Evolutionary conservation across 2,329 filamentous ascomycete species (phyloP).

Genomic region (Fusarium sacchari): DNA sequence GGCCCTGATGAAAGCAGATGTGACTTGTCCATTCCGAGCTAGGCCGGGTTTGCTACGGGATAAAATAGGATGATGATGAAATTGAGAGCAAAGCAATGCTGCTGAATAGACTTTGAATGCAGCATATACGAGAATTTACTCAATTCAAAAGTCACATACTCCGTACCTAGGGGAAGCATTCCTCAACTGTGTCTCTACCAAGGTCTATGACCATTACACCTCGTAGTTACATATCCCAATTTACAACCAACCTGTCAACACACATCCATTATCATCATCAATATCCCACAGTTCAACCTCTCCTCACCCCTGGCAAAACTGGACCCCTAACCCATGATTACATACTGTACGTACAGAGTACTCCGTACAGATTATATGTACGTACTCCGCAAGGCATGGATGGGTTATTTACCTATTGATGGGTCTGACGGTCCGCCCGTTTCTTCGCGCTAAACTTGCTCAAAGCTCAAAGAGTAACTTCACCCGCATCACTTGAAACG

Average conservation of each 20-base stretch:
- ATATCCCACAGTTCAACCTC: neutral
- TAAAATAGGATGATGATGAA: conserved; percentile 6
- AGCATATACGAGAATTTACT: neutral
- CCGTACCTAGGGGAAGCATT: too few relatives aligned
- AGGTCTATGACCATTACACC: neutral
- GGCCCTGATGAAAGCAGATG: neutral
- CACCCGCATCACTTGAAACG: conserved; percentile 35
- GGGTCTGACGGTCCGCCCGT: conserved; percentile 22
- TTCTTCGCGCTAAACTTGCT: conserved; percentile 35
- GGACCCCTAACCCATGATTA: conserved; percentile 31
- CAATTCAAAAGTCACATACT: neutral
- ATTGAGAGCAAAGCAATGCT: neutral
- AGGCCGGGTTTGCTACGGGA: conserved; percentile 4
- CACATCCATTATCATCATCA: neutral
- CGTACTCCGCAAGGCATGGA: neutral
- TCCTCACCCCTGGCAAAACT: conserved; percentile 17
- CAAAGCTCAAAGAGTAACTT: conserved; percentile 25
- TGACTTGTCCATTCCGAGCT: neutral
- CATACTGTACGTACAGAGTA: neutral
- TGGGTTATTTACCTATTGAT: conserved; percentile 18
- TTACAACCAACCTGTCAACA: neutral
- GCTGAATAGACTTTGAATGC: neutral
- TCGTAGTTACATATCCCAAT: neutral
- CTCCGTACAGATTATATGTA: too few relatives aligned
- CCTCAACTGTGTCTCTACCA: neutral